Evolutionary conservation across 257 asterid genomes (phyloP).

Genomic region (Scutellaria minor): DNA sequence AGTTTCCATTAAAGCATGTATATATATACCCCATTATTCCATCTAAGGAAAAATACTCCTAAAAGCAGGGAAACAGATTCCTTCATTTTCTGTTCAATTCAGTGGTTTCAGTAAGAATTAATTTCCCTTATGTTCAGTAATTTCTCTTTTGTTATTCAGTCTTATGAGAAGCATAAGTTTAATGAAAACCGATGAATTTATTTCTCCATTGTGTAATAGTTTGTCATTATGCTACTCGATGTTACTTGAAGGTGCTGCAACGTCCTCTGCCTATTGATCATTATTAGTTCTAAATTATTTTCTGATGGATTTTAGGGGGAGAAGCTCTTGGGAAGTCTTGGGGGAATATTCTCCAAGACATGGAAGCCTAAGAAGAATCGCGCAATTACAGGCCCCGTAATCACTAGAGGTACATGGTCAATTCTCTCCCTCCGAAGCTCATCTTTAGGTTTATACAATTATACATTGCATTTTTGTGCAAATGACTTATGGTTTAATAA

Average conservation of each 20-base stretch:
- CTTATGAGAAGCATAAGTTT: not conserved
- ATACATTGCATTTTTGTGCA: constrained; percentile 2
- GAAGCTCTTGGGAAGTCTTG: constrained; percentile 93
- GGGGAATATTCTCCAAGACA: constrained; percentile 86
- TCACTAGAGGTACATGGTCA: constrained; percentile 53
- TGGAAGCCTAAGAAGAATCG: constrained; percentile 92
- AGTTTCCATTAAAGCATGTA: not conserved
- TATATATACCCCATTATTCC: not conserved
- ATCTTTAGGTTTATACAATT: constrained; percentile 7
- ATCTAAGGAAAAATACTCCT: not conserved
- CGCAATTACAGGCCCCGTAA: constrained; percentile 68
- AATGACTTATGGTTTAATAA: constrained; percentile 30
- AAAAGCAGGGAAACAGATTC: not conserved
- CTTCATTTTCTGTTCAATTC: not conserved
- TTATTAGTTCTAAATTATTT: constrained; percentile 30
- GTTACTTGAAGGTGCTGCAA: constrained; percentile 7
- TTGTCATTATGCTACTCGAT: constrained; percentile 3
- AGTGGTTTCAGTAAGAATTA: not conserved
- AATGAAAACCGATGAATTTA: not conserved
- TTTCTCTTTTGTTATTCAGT: not conserved
- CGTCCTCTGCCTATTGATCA: constrained; percentile 11
- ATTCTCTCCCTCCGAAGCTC: constrained; percentile 19
- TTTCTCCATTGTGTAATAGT: not conserved
- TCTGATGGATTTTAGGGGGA: constrained; percentile 68
- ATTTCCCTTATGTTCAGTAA: not conserved